A percentile compares a stretch with the other conserved stretches of the same genome.
phyloP scores from a whole-genome alignment of 2,329 filamentous ascomycete species.

The Podosphaera xanthii region DNA sequence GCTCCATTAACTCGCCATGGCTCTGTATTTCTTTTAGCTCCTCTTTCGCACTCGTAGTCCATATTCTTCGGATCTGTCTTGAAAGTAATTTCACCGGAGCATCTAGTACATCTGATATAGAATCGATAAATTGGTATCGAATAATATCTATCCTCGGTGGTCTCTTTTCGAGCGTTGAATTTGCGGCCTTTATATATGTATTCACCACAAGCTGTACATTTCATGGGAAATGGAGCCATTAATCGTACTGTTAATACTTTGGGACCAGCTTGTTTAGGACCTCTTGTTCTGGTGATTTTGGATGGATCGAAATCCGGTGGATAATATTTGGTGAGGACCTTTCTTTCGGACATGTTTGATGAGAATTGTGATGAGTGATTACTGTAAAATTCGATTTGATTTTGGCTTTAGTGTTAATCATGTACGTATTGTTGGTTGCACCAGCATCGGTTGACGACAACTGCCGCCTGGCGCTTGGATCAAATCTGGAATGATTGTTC shows the following conservation, averaged over 20 bases:
- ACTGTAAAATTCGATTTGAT: background rate
- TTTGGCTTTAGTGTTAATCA: too few species aligned
- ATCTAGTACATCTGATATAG: slow-evolving; percentile 76
- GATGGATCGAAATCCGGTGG: slow-evolving; percentile 74
- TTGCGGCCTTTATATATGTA: slow-evolving; percentile 87
- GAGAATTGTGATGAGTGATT: background rate
- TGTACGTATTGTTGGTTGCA: too few species aligned
- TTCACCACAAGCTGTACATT: slow-evolving; percentile 45
- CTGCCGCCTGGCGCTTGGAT: too few species aligned
- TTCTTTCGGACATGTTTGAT: slow-evolving; percentile 56
- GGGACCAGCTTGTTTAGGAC: slow-evolving; percentile 48
- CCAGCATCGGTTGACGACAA: too few species aligned
- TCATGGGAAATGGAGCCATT: slow-evolving; percentile 74
- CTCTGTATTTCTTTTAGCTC: slow-evolving; percentile 83
- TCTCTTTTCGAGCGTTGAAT: slow-evolving; percentile 90
- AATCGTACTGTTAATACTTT: slow-evolving; percentile 70
- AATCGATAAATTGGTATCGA: slow-evolving; percentile 73
- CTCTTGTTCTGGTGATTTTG: slow-evolving; percentile 47
- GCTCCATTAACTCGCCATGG: slow-evolving; percentile 45
- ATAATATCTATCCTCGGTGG: slow-evolving; percentile 73
- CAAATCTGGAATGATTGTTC: too few species aligned
- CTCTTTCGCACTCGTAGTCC: slow-evolving; percentile 60
- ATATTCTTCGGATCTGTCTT: slow-evolving; percentile 87
- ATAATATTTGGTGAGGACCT: slow-evolving; percentile 47
- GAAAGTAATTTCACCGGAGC: slow-evolving; percentile 72